Conservation (phyloP, 1,139 yeast genomes). For the Taphrina pruni region DNA sequence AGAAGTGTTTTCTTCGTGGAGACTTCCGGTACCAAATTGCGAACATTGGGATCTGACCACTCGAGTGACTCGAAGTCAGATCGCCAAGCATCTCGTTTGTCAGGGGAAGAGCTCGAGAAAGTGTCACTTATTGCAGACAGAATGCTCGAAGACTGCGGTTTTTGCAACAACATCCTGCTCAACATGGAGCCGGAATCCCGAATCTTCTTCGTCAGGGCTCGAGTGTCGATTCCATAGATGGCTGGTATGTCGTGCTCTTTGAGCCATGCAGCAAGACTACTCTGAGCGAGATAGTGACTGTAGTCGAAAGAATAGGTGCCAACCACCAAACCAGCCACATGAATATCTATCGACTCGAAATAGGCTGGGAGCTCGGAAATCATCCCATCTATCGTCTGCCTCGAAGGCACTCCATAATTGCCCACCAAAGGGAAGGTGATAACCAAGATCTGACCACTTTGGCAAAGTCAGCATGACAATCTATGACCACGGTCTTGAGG, state of each 20-base stretch:
- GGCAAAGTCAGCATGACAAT: not conserved
- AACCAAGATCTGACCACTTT: conserved; percentile 86
- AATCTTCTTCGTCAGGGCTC: conserved; percentile 89
- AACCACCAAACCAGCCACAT: conserved; percentile 95
- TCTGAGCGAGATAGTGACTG: conserved; percentile 89
- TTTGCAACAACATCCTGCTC: conserved; percentile 76
- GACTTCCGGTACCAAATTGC: conserved; percentile 90
- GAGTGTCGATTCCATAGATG: conserved; percentile 95
- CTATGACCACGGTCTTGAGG: not conserved
- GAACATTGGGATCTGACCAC: conserved; percentile 90
- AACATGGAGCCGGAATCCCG: conserved; percentile 92
- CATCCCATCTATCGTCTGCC: conserved; percentile 73
- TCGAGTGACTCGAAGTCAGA: conserved; percentile 74
- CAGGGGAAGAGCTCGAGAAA: conserved; percentile 54
- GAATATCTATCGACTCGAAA: conserved; percentile 89
- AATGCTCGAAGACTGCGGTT: conserved; percentile 49
- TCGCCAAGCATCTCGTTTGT: conserved; percentile 58
- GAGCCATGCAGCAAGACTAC: conserved; percentile 93
- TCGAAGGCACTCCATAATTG: conserved; percentile 98
- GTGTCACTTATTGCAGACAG: conserved; percentile 29
- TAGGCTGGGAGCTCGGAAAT: conserved; percentile 82
- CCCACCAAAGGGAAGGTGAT: conserved; percentile 97
- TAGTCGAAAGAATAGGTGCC: conserved; percentile 96
- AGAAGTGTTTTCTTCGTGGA: conserved; percentile 76
- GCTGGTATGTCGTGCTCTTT: conserved; percentile 93